Percentiles rank a stretch among this genome's conserved stretches.
phyloP scores from a whole-genome alignment of 129 eudicot genomes.

The Pulicaria dysenterica region DNA sequence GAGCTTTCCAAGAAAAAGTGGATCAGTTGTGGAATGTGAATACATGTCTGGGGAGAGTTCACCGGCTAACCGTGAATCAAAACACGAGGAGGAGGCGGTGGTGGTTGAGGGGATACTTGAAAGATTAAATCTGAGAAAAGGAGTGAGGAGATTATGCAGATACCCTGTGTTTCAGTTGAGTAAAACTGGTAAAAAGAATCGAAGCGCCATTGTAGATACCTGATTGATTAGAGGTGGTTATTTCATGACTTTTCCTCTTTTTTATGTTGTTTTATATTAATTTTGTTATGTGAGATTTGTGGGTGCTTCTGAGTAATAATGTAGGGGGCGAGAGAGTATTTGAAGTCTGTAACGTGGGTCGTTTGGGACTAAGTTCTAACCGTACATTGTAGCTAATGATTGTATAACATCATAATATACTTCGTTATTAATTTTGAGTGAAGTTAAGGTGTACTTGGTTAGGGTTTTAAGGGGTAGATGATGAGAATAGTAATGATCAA shows the following conservation, averaged over 20 bases:
- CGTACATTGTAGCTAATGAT: conserved; percentile 14
- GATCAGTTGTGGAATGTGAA: conserved; percentile 36
- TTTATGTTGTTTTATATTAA: neutral
- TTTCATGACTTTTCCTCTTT: conserved; percentile 11
- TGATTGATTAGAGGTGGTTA: conserved; percentile 1
- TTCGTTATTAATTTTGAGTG: neutral
- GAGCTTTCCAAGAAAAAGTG: conserved; percentile 52
- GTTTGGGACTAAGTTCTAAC: conserved; percentile 28
- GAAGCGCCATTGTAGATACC: conserved; percentile 26
- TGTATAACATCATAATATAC: conserved; percentile 12
- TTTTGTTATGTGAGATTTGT: conserved; percentile 17
- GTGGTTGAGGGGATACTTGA: conserved; percentile 52
- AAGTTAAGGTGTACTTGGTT: too few species aligned
- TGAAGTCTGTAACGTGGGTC: conserved; percentile 15
- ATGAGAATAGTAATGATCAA: too few species aligned
- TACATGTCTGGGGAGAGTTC: conserved; percentile 29
- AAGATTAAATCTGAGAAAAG: conserved; percentile 55
- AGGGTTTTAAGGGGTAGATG: too few species aligned
- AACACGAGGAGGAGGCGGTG: conserved; percentile 42
- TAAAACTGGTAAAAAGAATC: conserved; percentile 33
- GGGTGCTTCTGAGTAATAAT: conserved; percentile 19
- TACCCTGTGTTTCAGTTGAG: conserved; percentile 71
- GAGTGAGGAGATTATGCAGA: conserved; percentile 55
- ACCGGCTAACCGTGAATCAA: conserved; percentile 31
- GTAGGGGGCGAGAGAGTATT: neutral